Conservation (phyloP, 306 rosid genomes). For the Gastrolobium bilobum region DNA sequence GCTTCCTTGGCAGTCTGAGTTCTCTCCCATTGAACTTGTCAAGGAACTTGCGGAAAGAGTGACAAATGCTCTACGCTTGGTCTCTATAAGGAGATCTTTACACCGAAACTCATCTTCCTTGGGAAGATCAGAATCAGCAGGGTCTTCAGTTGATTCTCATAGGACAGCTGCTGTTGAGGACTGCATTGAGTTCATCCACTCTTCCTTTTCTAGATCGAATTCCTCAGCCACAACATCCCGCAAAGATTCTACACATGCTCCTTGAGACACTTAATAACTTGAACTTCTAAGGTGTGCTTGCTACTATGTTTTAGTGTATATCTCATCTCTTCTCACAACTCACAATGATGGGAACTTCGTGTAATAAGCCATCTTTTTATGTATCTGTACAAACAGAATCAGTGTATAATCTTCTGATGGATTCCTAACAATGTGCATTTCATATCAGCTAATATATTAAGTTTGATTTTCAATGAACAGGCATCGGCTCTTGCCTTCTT, state of each 20-base stretch:
- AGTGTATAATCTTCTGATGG: constrained; percentile 33
- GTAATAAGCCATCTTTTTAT: neutral
- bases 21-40: constrained; percentile 59
- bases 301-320: constrained; percentile 7
- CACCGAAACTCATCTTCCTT: constrained; percentile 52
- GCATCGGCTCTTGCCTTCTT: neutral
- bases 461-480: constrained; percentile 25
- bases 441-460: neutral
- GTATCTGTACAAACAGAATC: constrained; percentile 18
- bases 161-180: constrained; percentile 85
- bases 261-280: constrained; percentile 34
- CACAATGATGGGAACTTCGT: neutral
- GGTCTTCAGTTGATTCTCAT: constrained; percentile 59
- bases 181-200: constrained; percentile 87
- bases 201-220: constrained; percentile 75
- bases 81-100: constrained; percentile 50
- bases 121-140: constrained; percentile 65
- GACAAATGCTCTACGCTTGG: constrained; percentile 58
- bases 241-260: constrained; percentile 33
- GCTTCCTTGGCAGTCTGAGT: constrained; percentile 59
- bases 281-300: constrained; percentile 27
- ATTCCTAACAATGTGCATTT: constrained; percentile 27
- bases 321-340: constrained; percentile 1
- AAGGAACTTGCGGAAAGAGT: constrained; percentile 76
- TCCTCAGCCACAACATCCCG: constrained; percentile 52